Evolutionary conservation across 805 yeast genomes (phyloP), one percentile per base, ranked within the genome.

Genomic region (Kluyveromyces nonfermentans): DNA sequence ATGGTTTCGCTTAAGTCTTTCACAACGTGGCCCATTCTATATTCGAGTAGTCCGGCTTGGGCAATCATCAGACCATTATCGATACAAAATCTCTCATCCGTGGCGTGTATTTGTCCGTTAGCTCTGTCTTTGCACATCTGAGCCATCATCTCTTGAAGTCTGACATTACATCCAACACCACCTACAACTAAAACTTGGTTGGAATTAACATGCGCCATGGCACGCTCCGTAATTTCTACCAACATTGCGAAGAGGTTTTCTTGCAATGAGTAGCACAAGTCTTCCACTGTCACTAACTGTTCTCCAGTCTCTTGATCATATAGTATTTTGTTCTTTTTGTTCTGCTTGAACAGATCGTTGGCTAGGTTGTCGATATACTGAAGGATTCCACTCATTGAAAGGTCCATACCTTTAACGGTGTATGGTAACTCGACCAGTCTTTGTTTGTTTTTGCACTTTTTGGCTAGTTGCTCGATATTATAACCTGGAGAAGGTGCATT

Each of bases 21-120:
- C 2, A 77, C 76, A 12, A 58, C 55, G 44, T 77, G 78, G 1
- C 97, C 96, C 73, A 81, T 83, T 53, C 97, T 71, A 57, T 78
- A 88, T 42, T 84, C 85, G 46, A 93, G 62, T 39, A 93, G 67
- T 0, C 98, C 98, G 0, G 98, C 97, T 57, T 93, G 98, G 0
- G 98, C 98, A 55, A 93, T 93, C 98, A 93, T 93, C 33, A 90
- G 93, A 9, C 98, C 98, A 57, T 93, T 93, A 60, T 93, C 98
- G 36, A 93, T 93, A 65, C 98, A 93, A 60, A 93, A 90, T 46
- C 97, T 67, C 59, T 93, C 97, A 63, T 93, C 98, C 0, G 98
- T 93, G 2, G 98, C 96, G 60, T 73, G 87, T 3, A 93, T 82
- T n/a, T 77, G 72, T 0, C 97, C 97, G 51, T 80, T 79, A 9